Base-by-base conservation (phyloP, 2,329 filamentous ascomycete species). In the Pyrenophora seminiperda region DNA sequence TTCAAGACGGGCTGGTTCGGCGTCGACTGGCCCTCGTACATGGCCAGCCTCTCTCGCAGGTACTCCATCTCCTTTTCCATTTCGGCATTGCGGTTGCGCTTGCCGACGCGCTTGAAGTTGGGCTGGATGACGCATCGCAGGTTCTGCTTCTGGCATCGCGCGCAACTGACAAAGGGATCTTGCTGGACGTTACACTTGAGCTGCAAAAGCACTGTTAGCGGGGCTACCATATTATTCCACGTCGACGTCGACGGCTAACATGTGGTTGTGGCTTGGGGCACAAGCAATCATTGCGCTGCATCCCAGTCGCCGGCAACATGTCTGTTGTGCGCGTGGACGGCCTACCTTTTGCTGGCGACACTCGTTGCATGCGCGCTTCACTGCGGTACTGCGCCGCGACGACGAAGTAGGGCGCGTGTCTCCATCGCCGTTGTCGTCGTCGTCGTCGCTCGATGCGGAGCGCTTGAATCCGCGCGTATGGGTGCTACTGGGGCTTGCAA, bases 71-170 rank as follows among this genome's bases (percentile, higher is more conserved):
- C 88, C 74, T 86, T 88, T 70, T 91, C 89, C 88, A 92, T 92
- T 75, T 92, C 89, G 65, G 89, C 89, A 73, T 93, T 89, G 71
- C 90, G 89, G 58, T 85, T 89, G 33, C 89, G 83, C 77, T 94
- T 94, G 56, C 89, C 88, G 14, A 92, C 80, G 62, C 89, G 86
- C 80, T 91, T 92, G 76, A 93, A 93, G 73, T 91, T 91, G 65
- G 88, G 89, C 73, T 93, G 89, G 73, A 94, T 93, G 73, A 90
- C 90, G 79, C 90, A 94, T 54, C 87, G 83, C 54, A 93, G 85
- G 73, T 88, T 89, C 67, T 92, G 83, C 64, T 90, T 89, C 69
- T 83, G 83, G 76, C 90, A 94, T 48, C 90, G 82, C 45, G 86
- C 86, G 76, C 90, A 94, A 63, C 84, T 84, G 64, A 85, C 83